Conservation (phyloP, 2,329 filamentous ascomycete genomes). For the Endoconidiophora polonica region DNA sequence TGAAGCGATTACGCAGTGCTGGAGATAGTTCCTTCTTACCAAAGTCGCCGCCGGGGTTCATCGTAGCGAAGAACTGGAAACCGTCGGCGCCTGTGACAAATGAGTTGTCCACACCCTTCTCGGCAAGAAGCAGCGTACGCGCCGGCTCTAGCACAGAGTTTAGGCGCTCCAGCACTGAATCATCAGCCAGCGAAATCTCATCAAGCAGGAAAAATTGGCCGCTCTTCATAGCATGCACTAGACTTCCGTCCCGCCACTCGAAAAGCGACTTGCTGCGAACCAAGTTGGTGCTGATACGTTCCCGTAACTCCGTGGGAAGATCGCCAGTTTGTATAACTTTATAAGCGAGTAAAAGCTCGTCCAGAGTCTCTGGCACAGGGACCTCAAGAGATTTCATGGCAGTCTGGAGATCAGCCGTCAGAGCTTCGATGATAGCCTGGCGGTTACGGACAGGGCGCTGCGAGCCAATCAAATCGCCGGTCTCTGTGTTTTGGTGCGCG, state of each 20-base stretch:
- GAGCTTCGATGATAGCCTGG: constrained; percentile 47
- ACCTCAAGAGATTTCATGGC: constrained; percentile 26
- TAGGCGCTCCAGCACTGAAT: constrained; percentile 86
- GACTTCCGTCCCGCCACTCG: constrained; percentile 87
- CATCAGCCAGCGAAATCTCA: constrained; percentile 93
- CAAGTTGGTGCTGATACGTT: constrained; percentile 30
- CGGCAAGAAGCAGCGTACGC: constrained; percentile 72
- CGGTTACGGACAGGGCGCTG: constrained; percentile 84
- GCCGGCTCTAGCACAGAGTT: constrained; percentile 92
- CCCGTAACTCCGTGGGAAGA: constrained; percentile 25
- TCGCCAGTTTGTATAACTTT: constrained; percentile 31
- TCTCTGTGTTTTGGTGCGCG: constrained; percentile 95
- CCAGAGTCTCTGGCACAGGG: not conserved
- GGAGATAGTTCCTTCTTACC: constrained; percentile 95
- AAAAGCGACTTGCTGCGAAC: constrained; percentile 71
- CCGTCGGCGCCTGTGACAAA: constrained; percentile 57
- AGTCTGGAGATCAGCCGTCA: constrained; percentile 43
- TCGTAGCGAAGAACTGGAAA: constrained; percentile 94
- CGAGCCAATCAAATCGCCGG: constrained; percentile 89
- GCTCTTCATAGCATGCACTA: constrained; percentile 83
- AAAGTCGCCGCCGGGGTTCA: constrained; percentile 98
- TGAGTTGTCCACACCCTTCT: constrained; percentile 78
- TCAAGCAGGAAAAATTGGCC: constrained; percentile 88
- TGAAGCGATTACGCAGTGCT: constrained; percentile 88
- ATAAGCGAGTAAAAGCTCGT: constrained; percentile 18